Evolutionary conservation across 208 protist genomes (phyloP), one percentile per base, ranked within the genome.

Genomic region (Crithidia bombi): DNA sequence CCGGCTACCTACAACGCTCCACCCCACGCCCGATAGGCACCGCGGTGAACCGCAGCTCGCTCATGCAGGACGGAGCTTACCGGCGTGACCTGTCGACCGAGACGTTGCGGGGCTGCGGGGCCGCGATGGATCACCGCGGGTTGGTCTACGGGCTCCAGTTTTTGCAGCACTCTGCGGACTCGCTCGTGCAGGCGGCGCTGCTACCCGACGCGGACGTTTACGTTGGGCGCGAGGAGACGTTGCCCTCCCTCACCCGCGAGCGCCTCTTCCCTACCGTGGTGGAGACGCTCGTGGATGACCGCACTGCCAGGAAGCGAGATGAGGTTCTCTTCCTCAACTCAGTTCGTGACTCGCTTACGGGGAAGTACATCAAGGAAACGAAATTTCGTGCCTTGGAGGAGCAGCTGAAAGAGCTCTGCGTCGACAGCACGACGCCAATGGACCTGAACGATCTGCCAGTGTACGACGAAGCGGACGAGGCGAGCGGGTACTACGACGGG

Each of bases 141-240:
- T 77, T 94, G 10, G 89, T 94, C n/a, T 94, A 92, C 63, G 73
- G 81, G 19, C 50, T 79, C n/a, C 86, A 92, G 62, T 84, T 94
- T 26, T 41, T 94, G 59, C 69, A 82, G 49, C 54, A 77, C 32
- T 75, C 79, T 3, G 79, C 82, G 0, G 62, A 84, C 46, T 94
- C 84, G 26, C 59, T 92, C n/a, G 85, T 90, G 32, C 73, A 75
- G 21, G 85, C 86, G 11, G 77, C 82, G 12, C 75, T 92, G 35
- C 59, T 86, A 33, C 63, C 83, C 5, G 23, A 84, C 46, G 50
- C 89, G 11, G 46, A 73, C 17, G 52, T 54, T 23, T 70, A 85
- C 23, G 62, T 91, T 51, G 78, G 75, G 12, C 41, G 12, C 21
- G 86, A 94, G 51, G 38, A 49, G 6, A 69, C 44, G 19, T 23